Evolutionary conservation across 148 eudicot genomes (phyloP), one percentile per base, ranked within the genome.

Genomic region (Suaeda aralocaspica): DNA sequence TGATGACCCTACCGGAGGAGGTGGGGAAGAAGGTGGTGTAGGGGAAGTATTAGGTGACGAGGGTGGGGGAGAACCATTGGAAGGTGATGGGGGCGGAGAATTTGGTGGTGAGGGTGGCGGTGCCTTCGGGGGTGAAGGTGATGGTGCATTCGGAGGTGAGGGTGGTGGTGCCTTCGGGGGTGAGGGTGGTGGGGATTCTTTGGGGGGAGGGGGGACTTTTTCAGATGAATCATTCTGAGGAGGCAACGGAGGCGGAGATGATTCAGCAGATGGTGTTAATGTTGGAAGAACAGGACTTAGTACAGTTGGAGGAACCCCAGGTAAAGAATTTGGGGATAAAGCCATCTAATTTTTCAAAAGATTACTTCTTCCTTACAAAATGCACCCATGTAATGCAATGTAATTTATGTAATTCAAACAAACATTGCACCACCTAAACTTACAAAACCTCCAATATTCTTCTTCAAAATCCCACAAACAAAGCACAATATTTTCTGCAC

Each of bases 331-430:
- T 15, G 92, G 89, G 52, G 81, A 69, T 70, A 87, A 81, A 71
- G 92, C 84, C 97, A 91, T 91, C 49, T 51, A n/a, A n/a, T n/a
- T n/a, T 69, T 12, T 71, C 11, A 70, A 44, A 25, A 55, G 49
- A 42, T 64, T 46, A 66, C 45, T 75, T 52, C 76, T 57, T 58
- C 31, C 53, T 50, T 66, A 75, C 70, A 74, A 76, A 74, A 63
- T 78, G 39, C 41, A 71, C 59, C 75, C 29, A 61, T 79, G 72
- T 55, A 77, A 19, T 67, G 59, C 55, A 82, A 28, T n/a, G n/a
- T n/a, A n/a, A n/a, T n/a, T n/a, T n/a, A n/a, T n/a, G n/a, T n/a
- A n/a, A n/a, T n/a, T 59, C 78, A 67, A 72, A 42, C 77, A 77
- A 75, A 66, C 62, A 59, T 64, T 48, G 72, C 56, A 51, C 19